Base-by-base conservation (phyloP, 768 basidiomycete genomes). In the Boletus rubescentipes region DNA sequence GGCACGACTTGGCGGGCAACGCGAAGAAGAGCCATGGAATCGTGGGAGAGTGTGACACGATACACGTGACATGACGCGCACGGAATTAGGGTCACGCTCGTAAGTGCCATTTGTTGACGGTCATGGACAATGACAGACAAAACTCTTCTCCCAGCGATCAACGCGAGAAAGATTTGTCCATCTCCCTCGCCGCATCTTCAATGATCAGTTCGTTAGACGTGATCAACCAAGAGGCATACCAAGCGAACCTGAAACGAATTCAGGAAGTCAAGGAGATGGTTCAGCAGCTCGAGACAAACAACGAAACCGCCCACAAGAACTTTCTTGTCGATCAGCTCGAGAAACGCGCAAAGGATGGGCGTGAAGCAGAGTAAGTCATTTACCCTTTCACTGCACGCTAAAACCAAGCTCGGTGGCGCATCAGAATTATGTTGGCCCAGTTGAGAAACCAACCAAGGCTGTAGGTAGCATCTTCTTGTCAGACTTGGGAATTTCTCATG, bases 321-420 rank as follows among this genome's bases (percentile, higher is more conserved):
- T 75, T 62, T 54, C 51, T 69, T 32, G 51, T 70, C 45, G 60
- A 63, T 49, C 68, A 78, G 44, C 63, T 78, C 23, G 51, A 70
- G 55, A 61, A 65, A 55, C 69, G 69, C 59, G 66, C 77, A 8
- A 64, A 69, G 36, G 76, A 76, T 18, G 83, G 81, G 2, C 70
- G 74, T 18, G 66, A 76, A 49, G 82, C 81, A 36, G 70, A 74
- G 81, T 75, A 52, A 55, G 75, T 65, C 18, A 4, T 49, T n/a
- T 10, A 8, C 26, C 23, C 16, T 44, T 20, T n/a, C n/a, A n/a
- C 9, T 10, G 7, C 18, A n/a, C n/a, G 32, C 21, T 46, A 31
- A 39, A 21, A 31, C 38, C 52, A 23, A 55, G 44, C 49, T 38
- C 16, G 12, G 46, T 50, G 48, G 45, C 32, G n/a, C 31, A 16